Evolutionary conservation across 1,139 yeast species (phyloP).

Genomic region (Hyphopichia buzzinii): DNA sequence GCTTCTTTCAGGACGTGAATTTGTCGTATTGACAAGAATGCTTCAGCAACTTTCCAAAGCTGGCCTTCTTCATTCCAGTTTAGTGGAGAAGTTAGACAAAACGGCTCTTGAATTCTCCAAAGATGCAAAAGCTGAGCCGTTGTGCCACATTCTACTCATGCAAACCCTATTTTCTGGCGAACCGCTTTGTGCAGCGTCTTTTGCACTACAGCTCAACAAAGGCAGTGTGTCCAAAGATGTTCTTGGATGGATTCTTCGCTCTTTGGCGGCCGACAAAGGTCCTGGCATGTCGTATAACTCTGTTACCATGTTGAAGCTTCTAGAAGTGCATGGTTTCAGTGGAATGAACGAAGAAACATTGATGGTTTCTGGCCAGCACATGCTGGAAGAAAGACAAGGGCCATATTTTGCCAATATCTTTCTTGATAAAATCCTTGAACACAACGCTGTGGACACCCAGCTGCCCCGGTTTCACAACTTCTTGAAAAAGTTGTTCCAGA

Average conservation of each 20-base stretch:
- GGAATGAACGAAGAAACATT: constrained; percentile 4
- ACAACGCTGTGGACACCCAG: background rate
- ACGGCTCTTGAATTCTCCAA: background rate
- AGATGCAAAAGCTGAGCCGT: background rate
- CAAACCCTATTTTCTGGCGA: constrained; percentile 21
- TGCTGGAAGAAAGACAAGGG: constrained; percentile 5
- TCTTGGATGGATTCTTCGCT: background rate
- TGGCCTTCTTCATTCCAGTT: background rate
- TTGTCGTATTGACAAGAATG: constrained; percentile 6
- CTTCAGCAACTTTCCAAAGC: background rate
- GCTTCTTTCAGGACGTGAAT: constrained; percentile 10
- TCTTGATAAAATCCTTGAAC: constrained; percentile 7
- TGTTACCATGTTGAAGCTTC: constrained; percentile 9
- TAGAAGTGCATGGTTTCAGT: constrained; percentile 6
- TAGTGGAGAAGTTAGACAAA: constrained; percentile 1
- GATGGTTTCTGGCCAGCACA: constrained; percentile 5
- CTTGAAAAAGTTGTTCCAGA: background rate
- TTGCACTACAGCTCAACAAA: constrained; percentile 8
- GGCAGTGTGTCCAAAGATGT: background rate
- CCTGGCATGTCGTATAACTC: constrained; percentile 6
- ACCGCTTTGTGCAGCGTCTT: constrained; percentile 21
- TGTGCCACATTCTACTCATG: constrained; percentile 6
- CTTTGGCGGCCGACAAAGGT: background rate
- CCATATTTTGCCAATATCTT: constrained; percentile 17
- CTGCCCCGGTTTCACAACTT: background rate